phyloP scores from a whole-genome alignment of 2,329 filamentous ascomycete species.

The Botrytis porri region DNA sequence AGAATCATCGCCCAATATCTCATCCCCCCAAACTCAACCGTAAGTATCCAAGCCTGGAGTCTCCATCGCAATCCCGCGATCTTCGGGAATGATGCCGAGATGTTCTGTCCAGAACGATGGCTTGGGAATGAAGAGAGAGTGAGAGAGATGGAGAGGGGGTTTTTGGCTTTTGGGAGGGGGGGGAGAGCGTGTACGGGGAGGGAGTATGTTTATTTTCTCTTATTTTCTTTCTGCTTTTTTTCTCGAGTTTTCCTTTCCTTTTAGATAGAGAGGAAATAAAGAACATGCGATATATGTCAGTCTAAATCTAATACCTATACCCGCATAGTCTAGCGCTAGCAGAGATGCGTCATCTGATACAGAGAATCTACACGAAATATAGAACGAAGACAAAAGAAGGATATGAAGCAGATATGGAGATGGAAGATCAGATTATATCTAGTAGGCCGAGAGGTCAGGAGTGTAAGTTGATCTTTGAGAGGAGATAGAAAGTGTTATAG shows the following conservation, averaged over 20 bases:
- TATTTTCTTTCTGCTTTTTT: not conserved
- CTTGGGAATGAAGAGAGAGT: constrained; percentile 69
- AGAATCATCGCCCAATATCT: constrained; percentile 54
- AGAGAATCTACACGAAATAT: constrained; percentile 59
- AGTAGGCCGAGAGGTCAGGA: constrained; percentile 14
- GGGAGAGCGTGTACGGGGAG: constrained; percentile 64
- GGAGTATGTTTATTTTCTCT: constrained; percentile 51
- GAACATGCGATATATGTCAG: fast-evolving
- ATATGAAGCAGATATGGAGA: constrained; percentile 56
- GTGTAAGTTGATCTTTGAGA: constrained; percentile 11
- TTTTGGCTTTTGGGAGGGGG: constrained; percentile 65
- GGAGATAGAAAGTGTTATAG: not conserved
- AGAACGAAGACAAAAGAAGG: constrained; percentile 52
- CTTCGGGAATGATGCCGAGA: constrained; percentile 70
- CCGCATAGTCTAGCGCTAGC: constrained; percentile 50
- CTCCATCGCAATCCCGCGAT: constrained; percentile 60
- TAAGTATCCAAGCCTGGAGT: constrained; percentile 60
- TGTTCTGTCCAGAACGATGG: constrained; percentile 81
- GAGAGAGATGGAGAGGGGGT: constrained; percentile 64
- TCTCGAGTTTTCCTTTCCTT: not conserved
- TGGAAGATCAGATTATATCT: constrained; percentile 62
- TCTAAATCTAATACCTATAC: not conserved
- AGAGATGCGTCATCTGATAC: constrained; percentile 65
- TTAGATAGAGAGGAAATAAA: not conserved
- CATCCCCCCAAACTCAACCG: constrained; percentile 53